phyloP scores from a whole-genome alignment of 768 basidiomycete species.

The Saitozyma podzolica region DNA sequence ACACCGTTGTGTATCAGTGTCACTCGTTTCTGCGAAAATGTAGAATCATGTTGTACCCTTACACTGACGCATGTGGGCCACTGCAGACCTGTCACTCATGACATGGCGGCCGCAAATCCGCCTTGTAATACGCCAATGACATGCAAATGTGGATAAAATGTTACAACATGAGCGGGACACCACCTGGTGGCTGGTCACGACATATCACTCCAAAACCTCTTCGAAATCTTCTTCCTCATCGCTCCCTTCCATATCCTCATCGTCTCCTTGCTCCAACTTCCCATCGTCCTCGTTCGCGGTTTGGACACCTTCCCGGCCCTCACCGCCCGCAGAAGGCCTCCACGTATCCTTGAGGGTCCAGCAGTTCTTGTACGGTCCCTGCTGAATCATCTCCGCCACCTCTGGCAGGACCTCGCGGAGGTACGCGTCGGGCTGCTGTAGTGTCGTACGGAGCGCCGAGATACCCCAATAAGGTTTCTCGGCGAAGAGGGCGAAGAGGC shows the following conservation, averaged over 20 bases:
- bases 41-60: too few species aligned
- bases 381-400: conserved; percentile 32
- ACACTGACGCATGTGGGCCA: too few species aligned
- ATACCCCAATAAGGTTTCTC: conserved; percentile 72
- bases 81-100: too few species aligned
- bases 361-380: conserved; percentile 36
- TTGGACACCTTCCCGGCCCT: conserved; percentile 15
- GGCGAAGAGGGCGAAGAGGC: conserved; percentile 75
- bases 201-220: conserved; percentile 14
- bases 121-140: too few species aligned
- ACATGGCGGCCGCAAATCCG: too few species aligned
- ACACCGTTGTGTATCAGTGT: too few species aligned
- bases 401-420: conserved; percentile 39
- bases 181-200: too few species aligned
- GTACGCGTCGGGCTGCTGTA: conserved; percentile 40
- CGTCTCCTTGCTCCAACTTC: neutral
- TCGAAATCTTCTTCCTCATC: conserved; percentile 27
- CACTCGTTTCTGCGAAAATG: too few species aligned
- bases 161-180: too few species aligned
- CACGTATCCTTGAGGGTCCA: conserved; percentile 34
- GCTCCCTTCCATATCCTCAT: conserved; percentile 12
- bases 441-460: conserved; percentile 20
- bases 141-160: too few species aligned
- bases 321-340: conserved; percentile 8
- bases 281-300: conserved; percentile 10